phyloP scores from a whole-genome alignment of 306 rosid species.

The Mucuna pruriens region DNA sequence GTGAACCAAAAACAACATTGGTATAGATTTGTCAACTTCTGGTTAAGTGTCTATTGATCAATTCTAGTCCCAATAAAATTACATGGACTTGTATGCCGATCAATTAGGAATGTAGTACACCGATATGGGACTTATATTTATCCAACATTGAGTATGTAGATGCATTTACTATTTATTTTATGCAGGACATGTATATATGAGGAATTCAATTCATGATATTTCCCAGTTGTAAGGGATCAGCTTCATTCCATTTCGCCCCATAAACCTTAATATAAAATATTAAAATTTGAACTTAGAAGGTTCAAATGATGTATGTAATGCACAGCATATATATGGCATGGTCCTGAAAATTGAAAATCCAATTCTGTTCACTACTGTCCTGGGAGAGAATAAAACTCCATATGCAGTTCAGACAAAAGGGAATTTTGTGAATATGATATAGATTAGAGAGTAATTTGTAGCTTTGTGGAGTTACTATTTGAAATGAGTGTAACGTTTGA shows the following conservation, averaged over 20 bases:
- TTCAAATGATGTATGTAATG: conserved; percentile 11
- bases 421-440: conserved; percentile 6
- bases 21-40: conserved; percentile 23
- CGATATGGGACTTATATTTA: not conserved
- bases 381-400: not conserved
- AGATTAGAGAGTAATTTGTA: not conserved
- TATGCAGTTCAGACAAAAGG: conserved; percentile 4
- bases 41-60: conserved; percentile 13
- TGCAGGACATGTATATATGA: not conserved
- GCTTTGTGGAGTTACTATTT: not conserved
- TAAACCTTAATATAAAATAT: not conserved
- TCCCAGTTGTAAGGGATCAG: not conserved
- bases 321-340: too few species aligned
- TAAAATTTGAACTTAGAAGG: conserved; percentile 28
- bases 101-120: conserved; percentile 26
- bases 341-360: conserved; percentile 19
- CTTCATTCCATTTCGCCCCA: conserved; percentile 18
- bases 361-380: not conserved
- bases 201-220: conserved; percentile 28
- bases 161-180: conserved; percentile 9
- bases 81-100: conserved; percentile 30
- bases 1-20: not conserved
- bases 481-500: not conserved
- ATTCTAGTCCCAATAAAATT: conserved; percentile 21
- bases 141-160: not conserved